Base-by-base conservation (phyloP, 352 stramenopile species). In the Elongisporangium prolatum region DNA sequence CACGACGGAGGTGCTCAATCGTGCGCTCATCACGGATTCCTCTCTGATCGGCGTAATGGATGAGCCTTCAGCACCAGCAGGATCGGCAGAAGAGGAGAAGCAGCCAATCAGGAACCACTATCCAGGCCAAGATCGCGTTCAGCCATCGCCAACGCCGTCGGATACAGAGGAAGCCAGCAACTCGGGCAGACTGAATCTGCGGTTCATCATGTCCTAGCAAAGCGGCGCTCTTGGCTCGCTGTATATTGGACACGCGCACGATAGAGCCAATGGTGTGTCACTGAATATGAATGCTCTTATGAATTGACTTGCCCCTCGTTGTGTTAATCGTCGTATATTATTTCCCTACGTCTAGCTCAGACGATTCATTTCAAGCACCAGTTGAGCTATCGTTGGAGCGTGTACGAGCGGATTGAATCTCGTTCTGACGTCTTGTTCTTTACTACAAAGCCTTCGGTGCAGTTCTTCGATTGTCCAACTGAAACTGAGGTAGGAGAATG, bases 21-120 rank as follows among this genome's bases (percentile, higher is more conserved):
- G 61, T 9, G 67, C 72, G 20, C 58, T 75, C n/a, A 81, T 81
- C 38, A 62, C 57, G 9, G 61, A 74, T 44, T 77, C 56, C 14
- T 55, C 61, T 10, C 51, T 48, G 49, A 54, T 67, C 51, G 56
- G 56, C 20, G 55, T 58, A 5, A 44, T 57, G 20, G 28, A 59
- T 4, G 59, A 54, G 17, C 22, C 44, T 11, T 25, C 22, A 40
- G 9, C 16, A 37, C 11, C 21, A 55, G 21, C n/a, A 47, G 60
- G 52, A 65, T 57, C 28, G 64, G 65, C 48, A 57, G 14, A 20
- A 56, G 4, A 21, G 44, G 13, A 20, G 17, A 18, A 4, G 24
- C 48, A 49, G 11, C 20, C 3, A 38, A 50, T 7, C 10, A n/a
- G 10, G 3, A n/a, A 21, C 4, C 18, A 38, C 49, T 20, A 44